Base-by-base conservation (phyloP, 2,329 filamentous ascomycete species). In the Ustulina deusta region DNA sequence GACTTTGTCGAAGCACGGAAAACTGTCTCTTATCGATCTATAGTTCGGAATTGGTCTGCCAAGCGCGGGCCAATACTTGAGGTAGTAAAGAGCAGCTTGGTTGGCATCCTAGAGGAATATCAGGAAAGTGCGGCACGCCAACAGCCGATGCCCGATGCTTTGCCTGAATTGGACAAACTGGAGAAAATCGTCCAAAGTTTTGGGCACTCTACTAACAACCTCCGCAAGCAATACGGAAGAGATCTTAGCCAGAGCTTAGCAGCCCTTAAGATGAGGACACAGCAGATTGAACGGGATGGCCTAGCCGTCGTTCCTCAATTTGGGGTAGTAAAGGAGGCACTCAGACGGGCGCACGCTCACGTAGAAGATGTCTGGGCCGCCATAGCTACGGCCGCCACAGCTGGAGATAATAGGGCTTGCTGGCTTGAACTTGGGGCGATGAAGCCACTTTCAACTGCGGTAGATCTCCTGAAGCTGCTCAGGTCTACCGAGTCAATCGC, bases 391-490 rank as follows among this genome's bases (percentile, higher is more conserved):
- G 63, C 68, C 2, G 59, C 73, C 22, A 54, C 66, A 17, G 22
- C 46, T 7, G 42, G 49, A 6, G 73, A 74, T 13, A 22, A 4
- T 36, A 74, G 76, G 25, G 69, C 74, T 7, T 42, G 55, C 2
- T 87, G 85, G 85, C 79, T 87, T 0, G 61, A 75, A 7, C 44
- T 74, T 0, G 82, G 79, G 0, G 73, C 78, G 0, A 73, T 87
- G 0, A 85, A 82, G 81, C 86, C 87, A 0, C 78, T 77, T 1
- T 70, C 82, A 2, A 84, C 82, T 0, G 77, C 79, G 0, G 63
- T 79, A 0, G 76, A 82, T 0, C 66, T 88, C 0, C 79, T 89
- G 0, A 79, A 83, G 48, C 81, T 84, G 20, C 72, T 90, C 0
- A 78, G 83, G 7, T 81, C 80, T 0, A 78, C 71, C 0, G 69